Conservation (phyloP, 805 yeast genomes). For the Saccharomyces paradoxus region DNA sequence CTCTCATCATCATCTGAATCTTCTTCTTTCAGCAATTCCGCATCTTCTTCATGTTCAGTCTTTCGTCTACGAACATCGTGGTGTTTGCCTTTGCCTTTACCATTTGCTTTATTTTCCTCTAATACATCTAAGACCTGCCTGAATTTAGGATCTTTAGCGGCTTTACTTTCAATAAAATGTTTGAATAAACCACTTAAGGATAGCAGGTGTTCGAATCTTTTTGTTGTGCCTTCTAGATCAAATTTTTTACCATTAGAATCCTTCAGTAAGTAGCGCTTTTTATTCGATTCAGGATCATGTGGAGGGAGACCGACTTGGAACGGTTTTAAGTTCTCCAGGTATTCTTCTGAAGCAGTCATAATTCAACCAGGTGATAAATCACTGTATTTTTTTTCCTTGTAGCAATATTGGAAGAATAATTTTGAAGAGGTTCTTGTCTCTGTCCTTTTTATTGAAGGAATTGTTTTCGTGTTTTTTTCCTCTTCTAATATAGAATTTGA, state of each 20-base stretch:
- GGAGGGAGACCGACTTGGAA: conserved; percentile 20
- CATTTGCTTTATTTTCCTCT: conserved; percentile 17
- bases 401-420: not conserved
- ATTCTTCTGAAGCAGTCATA: conserved; percentile 17
- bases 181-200: conserved; percentile 59
- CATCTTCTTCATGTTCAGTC: conserved; percentile 74
- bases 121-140: conserved; percentile 41
- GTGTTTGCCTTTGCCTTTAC: conserved; percentile 12
- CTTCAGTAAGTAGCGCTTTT: conserved; percentile 21
- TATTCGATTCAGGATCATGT: conserved; percentile 16
- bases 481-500: not conserved
- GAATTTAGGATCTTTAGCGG: conserved; percentile 52
- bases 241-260: conserved; percentile 29
- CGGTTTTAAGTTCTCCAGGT: conserved; percentile 19
- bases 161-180: conserved; percentile 60
- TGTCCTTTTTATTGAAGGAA: not conserved
- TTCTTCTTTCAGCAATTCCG: conserved; percentile 56
- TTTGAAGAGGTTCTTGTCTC: not conserved
- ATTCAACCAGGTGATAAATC: not conserved
- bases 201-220: conserved; percentile 57
- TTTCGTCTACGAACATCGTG: conserved; percentile 49
- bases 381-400: not conserved
- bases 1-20: conserved; percentile 22
- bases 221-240: conserved; percentile 52
- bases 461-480: not conserved